Evolutionary conservation across 805 yeast genomes (phyloP), one percentile per base, ranked within the genome.

Genomic region (Priceomyces haplophilus): DNA sequence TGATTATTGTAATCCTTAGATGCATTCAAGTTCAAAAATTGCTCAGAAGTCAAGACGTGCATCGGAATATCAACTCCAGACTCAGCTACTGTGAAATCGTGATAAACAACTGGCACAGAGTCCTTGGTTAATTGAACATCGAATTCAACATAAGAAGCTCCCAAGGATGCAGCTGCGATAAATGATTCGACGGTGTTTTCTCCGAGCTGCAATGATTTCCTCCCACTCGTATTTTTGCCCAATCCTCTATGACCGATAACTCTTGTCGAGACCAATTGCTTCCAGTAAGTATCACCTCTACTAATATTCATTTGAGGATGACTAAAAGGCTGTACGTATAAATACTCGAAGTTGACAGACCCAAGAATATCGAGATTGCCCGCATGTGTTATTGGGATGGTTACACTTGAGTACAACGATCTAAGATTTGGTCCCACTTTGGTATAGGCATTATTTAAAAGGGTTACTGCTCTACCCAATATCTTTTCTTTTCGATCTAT

Each of bases 161-260:
- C 98, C 50, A 91, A 69, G 2, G 95, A 88, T 0, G 97, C 96
- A 0, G 98, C 98, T 10, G 96, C 95, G 58, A 91, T 85, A 55
- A 91, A 91, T 0, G 96, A 86, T 55, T 91, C 97, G 16, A 91
- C 85, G 0, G 98, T 91, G 61, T 91, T 91, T 56, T 91, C 98
- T 33, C 98, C 98, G 46, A 91, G 73, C 63, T 91, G 98, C 55
- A 91, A 73, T 3, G 96, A 85, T 48, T 79, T 82, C 37, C 83
- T 75, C 34, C 76, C 75, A 44, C 81, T 75, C 40, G 78, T 75
- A 64, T 91, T 91, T 69, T 89, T 90, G 51, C 98, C 98, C 49
- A 88, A 71, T 4, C 98, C 98, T 56, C 98, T 78, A 63, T 91
- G 98, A 1, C 98, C 98, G 64, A 91, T 91, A 19, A 91, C 96